Evolutionary conservation across 1,284 basidiomycete genomes (phyloP).

Genomic region (Agroathelia rolfsii): DNA sequence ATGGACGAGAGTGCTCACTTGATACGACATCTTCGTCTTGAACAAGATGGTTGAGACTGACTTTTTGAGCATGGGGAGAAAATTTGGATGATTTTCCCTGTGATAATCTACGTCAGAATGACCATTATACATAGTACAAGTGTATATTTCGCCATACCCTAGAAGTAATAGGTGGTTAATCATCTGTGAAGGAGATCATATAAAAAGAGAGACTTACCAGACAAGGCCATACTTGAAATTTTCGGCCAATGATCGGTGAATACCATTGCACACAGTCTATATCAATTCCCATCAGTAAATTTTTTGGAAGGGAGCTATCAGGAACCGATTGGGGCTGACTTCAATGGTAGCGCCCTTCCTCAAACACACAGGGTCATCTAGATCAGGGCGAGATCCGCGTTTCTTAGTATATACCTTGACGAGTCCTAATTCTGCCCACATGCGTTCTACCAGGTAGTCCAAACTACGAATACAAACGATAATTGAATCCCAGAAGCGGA

Average conservation of each 20-base stretch:
- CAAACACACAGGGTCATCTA: slow-evolving; percentile 88
- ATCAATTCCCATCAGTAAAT: slow-evolving; percentile 3
- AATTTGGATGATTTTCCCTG: slow-evolving; percentile 88
- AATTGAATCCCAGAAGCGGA: not conserved
- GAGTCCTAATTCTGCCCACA: slow-evolving; percentile 82
- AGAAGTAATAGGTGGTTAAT: not conserved
- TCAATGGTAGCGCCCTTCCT: slow-evolving; percentile 91
- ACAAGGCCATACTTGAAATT: slow-evolving; percentile 92
- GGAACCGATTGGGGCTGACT: slow-evolving; percentile 30
- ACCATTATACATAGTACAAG: slow-evolving; percentile 11
- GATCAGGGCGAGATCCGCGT: slow-evolving; percentile 86
- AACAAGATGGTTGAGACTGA: slow-evolving; percentile 79
- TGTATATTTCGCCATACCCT: no score
- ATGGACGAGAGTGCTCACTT: slow-evolving; percentile 48
- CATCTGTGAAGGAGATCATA: not conserved
- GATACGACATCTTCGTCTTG: slow-evolving; percentile 93
- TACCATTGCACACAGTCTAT: slow-evolving; percentile 81
- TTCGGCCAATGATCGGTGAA: slow-evolving; percentile 80
- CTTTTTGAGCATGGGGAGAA: slow-evolving; percentile 88
- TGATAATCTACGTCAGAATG: slow-evolving; percentile 13
- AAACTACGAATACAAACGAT: slow-evolving; percentile 37
- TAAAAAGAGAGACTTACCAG: slow-evolving; percentile 44
- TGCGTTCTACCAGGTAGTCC: slow-evolving; percentile 79
- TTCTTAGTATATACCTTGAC: slow-evolving; percentile 97
- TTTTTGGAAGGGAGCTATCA: not conserved